Conservation (phyloP, 2,329 filamentous ascomycete genomes). For the Emergomyces orientalis region DNA sequence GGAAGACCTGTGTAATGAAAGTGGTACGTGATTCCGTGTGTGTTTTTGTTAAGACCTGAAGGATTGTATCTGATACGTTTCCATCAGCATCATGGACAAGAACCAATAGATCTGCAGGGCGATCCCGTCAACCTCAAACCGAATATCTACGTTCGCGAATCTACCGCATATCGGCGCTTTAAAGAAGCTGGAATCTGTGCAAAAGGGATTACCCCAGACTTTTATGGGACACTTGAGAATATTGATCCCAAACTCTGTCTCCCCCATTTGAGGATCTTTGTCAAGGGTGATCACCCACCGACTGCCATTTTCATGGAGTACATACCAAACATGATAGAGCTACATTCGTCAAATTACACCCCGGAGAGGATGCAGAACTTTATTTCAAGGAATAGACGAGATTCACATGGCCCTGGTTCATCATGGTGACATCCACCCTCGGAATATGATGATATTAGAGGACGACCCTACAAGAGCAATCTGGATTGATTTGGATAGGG, state of each 20-base stretch:
- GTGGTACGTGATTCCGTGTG: conserved; percentile 6
- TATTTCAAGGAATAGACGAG: conserved; percentile 16
- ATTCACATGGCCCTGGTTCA: conserved; percentile 17
- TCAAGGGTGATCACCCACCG: conserved; percentile 14
- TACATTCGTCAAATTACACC: conserved; percentile 20
- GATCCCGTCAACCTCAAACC: not conserved
- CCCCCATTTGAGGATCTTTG: not conserved
- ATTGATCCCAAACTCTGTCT: conserved; percentile 3
- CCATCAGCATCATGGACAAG: conserved; percentile 8
- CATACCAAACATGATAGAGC: conserved; percentile 14
- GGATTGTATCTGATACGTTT: not conserved
- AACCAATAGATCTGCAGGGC: not conserved
- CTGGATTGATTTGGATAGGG: conserved; percentile 21
- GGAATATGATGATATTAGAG: conserved; percentile 19
- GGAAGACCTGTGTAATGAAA: conserved; percentile 11
- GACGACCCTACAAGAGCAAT: conserved; percentile 13
- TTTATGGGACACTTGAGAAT: conserved; percentile 8
- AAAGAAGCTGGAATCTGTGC: conserved; percentile 5
- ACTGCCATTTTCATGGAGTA: conserved; percentile 21
- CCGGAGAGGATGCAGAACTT: conserved; percentile 13
- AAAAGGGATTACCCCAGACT: conserved; percentile 5
- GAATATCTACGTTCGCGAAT: conserved; percentile 7
- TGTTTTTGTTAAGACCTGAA: not conserved
- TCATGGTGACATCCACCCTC: conserved; percentile 20
- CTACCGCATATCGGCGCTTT: conserved; percentile 6